Conservation (phyloP, 768 basidiomycete species). For the Collybia mongolica region DNA sequence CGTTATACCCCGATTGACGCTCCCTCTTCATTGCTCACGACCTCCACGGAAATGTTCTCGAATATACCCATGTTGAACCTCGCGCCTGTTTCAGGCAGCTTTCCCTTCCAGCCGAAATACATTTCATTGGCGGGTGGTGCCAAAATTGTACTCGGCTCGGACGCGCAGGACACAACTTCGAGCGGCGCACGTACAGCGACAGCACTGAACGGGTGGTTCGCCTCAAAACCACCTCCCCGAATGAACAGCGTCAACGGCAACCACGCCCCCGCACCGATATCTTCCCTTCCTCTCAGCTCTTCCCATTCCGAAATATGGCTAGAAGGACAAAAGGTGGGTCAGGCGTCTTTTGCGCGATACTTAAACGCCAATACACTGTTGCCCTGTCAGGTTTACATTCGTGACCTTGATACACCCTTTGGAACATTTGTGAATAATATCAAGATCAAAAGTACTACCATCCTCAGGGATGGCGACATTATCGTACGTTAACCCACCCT, state of each 20-base stretch:
- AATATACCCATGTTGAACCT: slow-evolving; percentile 29
- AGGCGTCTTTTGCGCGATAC: neutral
- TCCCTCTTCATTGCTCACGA: too few relatives aligned
- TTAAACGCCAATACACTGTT: neutral
- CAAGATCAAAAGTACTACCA: slow-evolving; percentile 33
- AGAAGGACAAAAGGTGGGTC: slow-evolving; percentile 36
- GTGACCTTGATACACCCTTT: slow-evolving; percentile 43
- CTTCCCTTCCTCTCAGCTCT: slow-evolving; percentile 38
- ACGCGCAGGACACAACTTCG: slow-evolving; percentile 11
- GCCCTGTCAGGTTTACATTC: slow-evolving; percentile 39
- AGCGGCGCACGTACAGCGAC: slow-evolving; percentile 20
- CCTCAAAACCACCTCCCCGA: slow-evolving; percentile 20
- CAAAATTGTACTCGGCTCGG: slow-evolving; percentile 29
- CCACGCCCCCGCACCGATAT: slow-evolving; percentile 22
- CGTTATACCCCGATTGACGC: too few relatives aligned
- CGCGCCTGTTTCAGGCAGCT: slow-evolving; percentile 31
- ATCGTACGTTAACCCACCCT: slow-evolving; percentile 31
- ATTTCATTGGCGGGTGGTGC: slow-evolving; percentile 27
- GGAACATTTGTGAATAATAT: slow-evolving; percentile 49
- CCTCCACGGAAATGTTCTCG: slow-evolving; percentile 11
- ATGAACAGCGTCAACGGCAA: slow-evolving; percentile 6
- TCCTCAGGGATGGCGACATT: slow-evolving; percentile 40
- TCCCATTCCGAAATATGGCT: slow-evolving; percentile 48
- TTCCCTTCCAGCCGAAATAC: slow-evolving; percentile 35
- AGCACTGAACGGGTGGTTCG: slow-evolving; percentile 42